Evolutionary conservation across 345 rosid species (phyloP), one percentile per base, ranked within the genome.

Genomic region (Corchorus capsularis): DNA sequence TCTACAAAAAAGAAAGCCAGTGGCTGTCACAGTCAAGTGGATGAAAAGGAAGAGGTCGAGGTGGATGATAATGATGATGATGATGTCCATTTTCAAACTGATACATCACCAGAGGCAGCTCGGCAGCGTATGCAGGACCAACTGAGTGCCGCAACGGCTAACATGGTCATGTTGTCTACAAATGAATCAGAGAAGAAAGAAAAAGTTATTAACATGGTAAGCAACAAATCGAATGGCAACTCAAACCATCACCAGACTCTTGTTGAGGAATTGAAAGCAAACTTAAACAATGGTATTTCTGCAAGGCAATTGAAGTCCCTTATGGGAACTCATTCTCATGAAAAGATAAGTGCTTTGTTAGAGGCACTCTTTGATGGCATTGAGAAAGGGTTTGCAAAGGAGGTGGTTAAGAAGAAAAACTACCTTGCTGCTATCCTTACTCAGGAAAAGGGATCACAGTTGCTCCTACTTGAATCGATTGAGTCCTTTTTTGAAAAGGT

Each of bases 61-160:
- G 59, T 17, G 27, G 59, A 55, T 1, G 87, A 77, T 0, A 27
- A 27, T 27, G 85, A 80, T 41, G 84, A 76, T 12, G 87, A 78
- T 9, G 90, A 86, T 80, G 83, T 91, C 43, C 90, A 89, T 67
- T 89, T 91, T 93, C 93, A 86, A 78, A 91, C 96, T 7, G 93
- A 91, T 79, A 89, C 96, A 5, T 91, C 96, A 8, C 27, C 77
- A 13, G 93, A 84, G 77, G 96, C 96, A 39, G 93, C 88, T 41
- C 85, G 84, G 22, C 90, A 84, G 52, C 88, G 91, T 34, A 91
- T 88, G 62, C 87, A 88, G 73, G 89, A 91, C 73, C 96, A 88
- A 75, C 35, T 89, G 80, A 88, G 82, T 62, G 83, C 91, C 53
- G 92, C 47, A 19, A 91, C 96, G 0, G 96, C 93, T 27, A 92